Percentiles rank a stretch among this genome's conserved stretches.
Evolutionary conservation across 1,284 basidiomycete genomes (phyloP).

Genomic region (Boletus mariae): DNA sequence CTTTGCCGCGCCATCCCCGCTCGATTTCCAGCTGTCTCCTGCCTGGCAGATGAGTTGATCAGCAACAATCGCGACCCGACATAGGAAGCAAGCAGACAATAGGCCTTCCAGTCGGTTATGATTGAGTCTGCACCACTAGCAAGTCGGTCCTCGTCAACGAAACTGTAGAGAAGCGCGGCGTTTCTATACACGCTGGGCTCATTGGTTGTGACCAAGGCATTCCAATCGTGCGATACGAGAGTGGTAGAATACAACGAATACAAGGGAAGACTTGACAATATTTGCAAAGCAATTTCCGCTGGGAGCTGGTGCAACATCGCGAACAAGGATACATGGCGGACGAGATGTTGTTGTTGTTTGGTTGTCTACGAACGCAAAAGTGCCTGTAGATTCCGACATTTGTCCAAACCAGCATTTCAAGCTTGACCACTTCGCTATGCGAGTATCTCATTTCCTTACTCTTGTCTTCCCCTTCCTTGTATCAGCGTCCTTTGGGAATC

Average conservation of each 20-base stretch:
- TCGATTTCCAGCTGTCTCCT: slow-evolving; percentile 43
- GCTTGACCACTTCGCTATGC: slow-evolving; percentile 23
- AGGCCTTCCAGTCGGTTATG: slow-evolving; percentile 46
- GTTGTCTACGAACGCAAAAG: too few species aligned
- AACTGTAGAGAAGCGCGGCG: slow-evolving; percentile 48
- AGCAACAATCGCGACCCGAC: slow-evolving; percentile 7
- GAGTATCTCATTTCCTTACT: slow-evolving; percentile 26
- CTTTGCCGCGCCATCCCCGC: slow-evolving; percentile 54
- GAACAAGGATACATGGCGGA: too few species aligned
- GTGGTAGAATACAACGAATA: slow-evolving; percentile 25
- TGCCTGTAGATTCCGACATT: neutral
- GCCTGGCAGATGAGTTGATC: slow-evolving; percentile 36
- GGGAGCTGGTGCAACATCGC: too few species aligned
- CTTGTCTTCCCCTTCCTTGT: slow-evolving; percentile 33
- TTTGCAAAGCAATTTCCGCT: too few species aligned
- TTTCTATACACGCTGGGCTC: slow-evolving; percentile 43
- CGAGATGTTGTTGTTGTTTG: too few species aligned
- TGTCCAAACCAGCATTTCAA: neutral
- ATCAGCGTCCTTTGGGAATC: slow-evolving; percentile 31
- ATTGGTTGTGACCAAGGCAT: slow-evolving; percentile 36
- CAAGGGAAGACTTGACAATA: slow-evolving; percentile 41
- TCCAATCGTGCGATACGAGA: slow-evolving; percentile 42
- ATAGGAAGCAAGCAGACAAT: slow-evolving; percentile 47
- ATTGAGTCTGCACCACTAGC: slow-evolving; percentile 26
- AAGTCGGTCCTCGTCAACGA: slow-evolving; percentile 36